phyloP scores from a whole-genome alignment of 2,329 filamentous ascomycete genomes.

The Dendrostoma leiphaemia region DNA sequence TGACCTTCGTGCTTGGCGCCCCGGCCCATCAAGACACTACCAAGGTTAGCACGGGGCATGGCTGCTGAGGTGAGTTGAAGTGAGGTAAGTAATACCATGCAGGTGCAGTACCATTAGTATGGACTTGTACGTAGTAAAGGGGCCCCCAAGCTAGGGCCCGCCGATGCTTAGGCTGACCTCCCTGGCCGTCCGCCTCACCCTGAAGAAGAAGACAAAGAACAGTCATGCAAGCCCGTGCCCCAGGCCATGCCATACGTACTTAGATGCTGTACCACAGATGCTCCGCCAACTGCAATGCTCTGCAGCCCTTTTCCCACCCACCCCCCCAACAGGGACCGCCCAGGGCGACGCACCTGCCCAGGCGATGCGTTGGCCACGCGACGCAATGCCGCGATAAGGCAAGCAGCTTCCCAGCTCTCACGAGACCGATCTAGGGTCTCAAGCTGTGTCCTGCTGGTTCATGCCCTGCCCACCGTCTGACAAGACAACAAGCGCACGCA shows the following conservation, averaged over 20 bases:
- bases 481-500: slow-evolving; percentile 8
- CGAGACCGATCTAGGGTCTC: neutral
- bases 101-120: too few species aligned
- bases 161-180: neutral
- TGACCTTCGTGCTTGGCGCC: too few species aligned
- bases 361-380: slow-evolving; percentile 1
- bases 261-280: neutral
- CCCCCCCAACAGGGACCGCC: neutral
- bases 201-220: neutral
- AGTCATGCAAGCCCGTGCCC: neutral
- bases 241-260: neutral
- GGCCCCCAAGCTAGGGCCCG: too few species aligned
- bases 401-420: neutral
- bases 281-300: neutral
- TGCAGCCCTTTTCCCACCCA: neutral
- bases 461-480: slow-evolving; percentile 10
- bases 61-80: too few species aligned
- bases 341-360: neutral
- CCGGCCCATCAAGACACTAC: too few species aligned
- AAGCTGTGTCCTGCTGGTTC: neutral
- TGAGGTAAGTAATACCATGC: too few species aligned
- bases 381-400: neutral
- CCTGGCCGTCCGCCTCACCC: neutral
- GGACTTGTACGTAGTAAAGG: too few species aligned
- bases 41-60: too few species aligned